Evolutionary conservation across 2,329 filamentous ascomycete species (phyloP).

Genomic region (Fusarium fujikuroi): DNA sequence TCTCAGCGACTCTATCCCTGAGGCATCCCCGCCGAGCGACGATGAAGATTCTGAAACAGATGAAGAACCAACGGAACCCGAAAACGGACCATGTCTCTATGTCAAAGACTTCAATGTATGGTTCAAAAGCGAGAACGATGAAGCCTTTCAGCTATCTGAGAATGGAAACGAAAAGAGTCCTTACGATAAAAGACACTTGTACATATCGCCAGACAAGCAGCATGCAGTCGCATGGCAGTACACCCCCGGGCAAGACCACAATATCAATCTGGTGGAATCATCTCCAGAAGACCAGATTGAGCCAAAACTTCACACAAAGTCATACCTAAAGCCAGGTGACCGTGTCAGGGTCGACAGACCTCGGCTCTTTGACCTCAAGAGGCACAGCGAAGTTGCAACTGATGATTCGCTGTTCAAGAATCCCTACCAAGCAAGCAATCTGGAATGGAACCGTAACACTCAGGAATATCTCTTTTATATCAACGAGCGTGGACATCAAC

Average conservation of each 20-base stretch:
- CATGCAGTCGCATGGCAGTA: conserved; percentile 42
- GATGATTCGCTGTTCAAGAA: conserved; percentile 40
- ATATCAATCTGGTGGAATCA: conserved; percentile 39
- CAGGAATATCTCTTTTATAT: conserved; percentile 44
- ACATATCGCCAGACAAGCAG: conserved; percentile 24
- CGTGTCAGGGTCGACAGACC: conserved; percentile 38
- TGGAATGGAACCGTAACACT: conserved; percentile 40
- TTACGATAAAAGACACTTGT: conserved; percentile 33
- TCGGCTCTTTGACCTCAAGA: conserved; percentile 40
- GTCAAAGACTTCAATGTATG: conserved; percentile 23
- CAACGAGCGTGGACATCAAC: conserved; percentile 46
- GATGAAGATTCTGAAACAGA: background rate
- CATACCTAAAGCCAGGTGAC: conserved; percentile 46
- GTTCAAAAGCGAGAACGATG: conserved; percentile 1
- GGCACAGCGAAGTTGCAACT: conserved; percentile 31
- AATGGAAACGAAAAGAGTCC: conserved; percentile 29
- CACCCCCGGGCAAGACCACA: conserved; percentile 26
- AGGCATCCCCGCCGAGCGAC: background rate
- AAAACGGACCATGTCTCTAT: background rate
- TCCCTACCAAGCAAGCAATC: conserved; percentile 32
- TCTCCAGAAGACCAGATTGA: conserved; percentile 43
- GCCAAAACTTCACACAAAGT: conserved; percentile 37
- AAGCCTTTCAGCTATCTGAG: conserved; percentile 27
- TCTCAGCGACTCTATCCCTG: background rate
- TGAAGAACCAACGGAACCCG: background rate